Evolutionary conservation across 176 grass and related monocot species (phyloP).

Genomic region (Lolium rigidum): DNA sequence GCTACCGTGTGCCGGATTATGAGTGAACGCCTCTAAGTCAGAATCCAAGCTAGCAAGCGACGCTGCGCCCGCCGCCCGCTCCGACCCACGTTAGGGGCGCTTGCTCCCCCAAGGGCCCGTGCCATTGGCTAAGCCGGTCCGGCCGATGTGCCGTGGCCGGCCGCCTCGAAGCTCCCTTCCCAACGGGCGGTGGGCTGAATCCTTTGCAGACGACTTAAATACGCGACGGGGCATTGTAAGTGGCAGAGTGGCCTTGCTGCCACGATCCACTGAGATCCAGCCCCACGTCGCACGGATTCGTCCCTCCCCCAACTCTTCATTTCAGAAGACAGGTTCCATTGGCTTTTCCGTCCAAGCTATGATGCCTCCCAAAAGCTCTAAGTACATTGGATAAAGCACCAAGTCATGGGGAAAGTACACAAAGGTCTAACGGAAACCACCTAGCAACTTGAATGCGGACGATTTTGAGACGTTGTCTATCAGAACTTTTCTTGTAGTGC

Average conservation of each 20-base stretch:
- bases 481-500: too few relatives aligned
- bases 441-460: too few relatives aligned
- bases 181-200: conserved; percentile 51
- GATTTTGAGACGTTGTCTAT: too few relatives aligned
- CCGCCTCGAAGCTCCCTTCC: conserved; percentile 53
- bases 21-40: conserved; percentile 67
- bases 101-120: conserved; percentile 32
- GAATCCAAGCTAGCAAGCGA: conserved; percentile 57
- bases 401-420: too few relatives aligned
- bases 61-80: conserved; percentile 18
- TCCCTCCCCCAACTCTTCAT: conserved; percentile 41
- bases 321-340: too few relatives aligned
- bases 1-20: conserved; percentile 67
- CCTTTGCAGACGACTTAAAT: conserved; percentile 83
- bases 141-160: not conserved
- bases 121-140: conserved; percentile 21
- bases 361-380: too few relatives aligned
- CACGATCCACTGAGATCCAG: conserved; percentile 69
- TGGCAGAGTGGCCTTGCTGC: conserved; percentile 76
- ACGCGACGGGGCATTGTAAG: conserved; percentile 72
- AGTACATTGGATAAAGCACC: too few relatives aligned
- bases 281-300: conserved; percentile 59
- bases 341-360: too few relatives aligned
- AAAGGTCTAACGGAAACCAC: too few relatives aligned
- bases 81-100: conserved; percentile 30